A percentile compares a stretch with the other conserved stretches of the same genome.
phyloP scores from a whole-genome alignment of 768 basidiomycete species.

The Mycena vulgaris region DNA sequence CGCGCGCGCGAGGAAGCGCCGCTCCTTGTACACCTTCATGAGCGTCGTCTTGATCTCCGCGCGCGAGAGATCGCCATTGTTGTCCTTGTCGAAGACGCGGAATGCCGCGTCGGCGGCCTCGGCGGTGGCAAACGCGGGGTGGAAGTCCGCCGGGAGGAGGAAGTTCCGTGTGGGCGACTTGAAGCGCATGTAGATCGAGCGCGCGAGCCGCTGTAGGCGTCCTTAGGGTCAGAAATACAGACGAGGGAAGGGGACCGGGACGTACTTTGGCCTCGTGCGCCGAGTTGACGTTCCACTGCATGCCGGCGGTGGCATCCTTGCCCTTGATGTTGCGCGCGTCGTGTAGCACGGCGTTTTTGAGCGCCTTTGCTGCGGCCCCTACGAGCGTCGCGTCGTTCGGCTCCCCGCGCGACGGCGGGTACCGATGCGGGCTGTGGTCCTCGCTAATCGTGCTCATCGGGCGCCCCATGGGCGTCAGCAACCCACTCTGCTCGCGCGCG shows the following conservation, averaged over 20 bases:
- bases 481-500: slow-evolving; percentile 10
- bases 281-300: slow-evolving; percentile 70
- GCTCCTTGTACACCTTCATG: slow-evolving; percentile 83
- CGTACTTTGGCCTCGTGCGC: slow-evolving; percentile 77
- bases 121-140: slow-evolving; percentile 74
- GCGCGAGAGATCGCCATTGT: slow-evolving; percentile 82
- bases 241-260: not conserved
- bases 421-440: slow-evolving; percentile 38
- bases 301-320: slow-evolving; percentile 54
- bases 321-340: slow-evolving; percentile 82
- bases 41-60: slow-evolving; percentile 82
- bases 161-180: slow-evolving; percentile 69
- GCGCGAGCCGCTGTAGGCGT: slow-evolving; percentile 72
- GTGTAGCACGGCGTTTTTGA: slow-evolving; percentile 81
- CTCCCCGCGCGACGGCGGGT: slow-evolving; percentile 45
- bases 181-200: slow-evolving; percentile 75
- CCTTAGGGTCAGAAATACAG: slow-evolving; percentile 4
- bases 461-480: slow-evolving; percentile 18
- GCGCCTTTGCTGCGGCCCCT: slow-evolving; percentile 69
- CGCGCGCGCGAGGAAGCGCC: slow-evolving; percentile 80
- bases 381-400: slow-evolving; percentile 58
- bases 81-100: slow-evolving; percentile 82
- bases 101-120: slow-evolving; percentile 77
- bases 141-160: slow-evolving; percentile 78
- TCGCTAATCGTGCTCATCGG: slow-evolving; percentile 36